Percentiles rank a stretch among this genome's conserved stretches.
phyloP scores from a whole-genome alignment of 345 rosid genomes.

The Eucalyptus cloeziana region DNA sequence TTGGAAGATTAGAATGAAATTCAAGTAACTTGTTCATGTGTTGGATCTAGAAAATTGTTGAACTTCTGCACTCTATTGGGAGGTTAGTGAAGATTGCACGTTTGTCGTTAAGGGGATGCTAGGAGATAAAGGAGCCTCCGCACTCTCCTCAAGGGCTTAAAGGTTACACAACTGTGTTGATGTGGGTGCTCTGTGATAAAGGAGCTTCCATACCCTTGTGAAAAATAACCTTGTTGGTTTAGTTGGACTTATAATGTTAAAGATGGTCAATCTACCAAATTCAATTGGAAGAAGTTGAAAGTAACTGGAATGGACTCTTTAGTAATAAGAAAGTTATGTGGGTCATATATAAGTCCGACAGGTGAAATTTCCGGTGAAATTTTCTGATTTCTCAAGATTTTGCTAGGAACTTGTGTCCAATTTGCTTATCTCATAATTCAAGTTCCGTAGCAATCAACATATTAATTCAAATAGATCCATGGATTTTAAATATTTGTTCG shows the following conservation, averaged over 20 bases:
- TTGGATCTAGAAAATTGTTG: neutral
- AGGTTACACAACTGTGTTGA: neutral
- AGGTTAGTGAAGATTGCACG: neutral
- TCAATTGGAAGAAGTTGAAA: neutral
- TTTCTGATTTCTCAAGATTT: neutral
- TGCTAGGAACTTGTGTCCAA: neutral
- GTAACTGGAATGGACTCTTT: neutral
- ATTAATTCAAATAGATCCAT: neutral
- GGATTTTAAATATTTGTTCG: rapidly evolving
- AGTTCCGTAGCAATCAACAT: neutral
- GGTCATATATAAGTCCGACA: rapidly evolving
- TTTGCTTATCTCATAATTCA: neutral
- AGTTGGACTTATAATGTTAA: neutral
- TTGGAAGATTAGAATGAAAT: neutral
- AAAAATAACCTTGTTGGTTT: neutral
- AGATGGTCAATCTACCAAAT: neutral
- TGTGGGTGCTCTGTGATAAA: neutral
- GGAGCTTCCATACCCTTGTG: neutral
- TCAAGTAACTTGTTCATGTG: neutral
- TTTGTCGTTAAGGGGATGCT: neutral
- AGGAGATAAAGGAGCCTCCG: neutral
- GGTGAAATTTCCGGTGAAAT: neutral
- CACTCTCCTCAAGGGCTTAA: neutral
- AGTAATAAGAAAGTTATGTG: neutral
- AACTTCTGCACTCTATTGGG: neutral